phyloP scores from a whole-genome alignment of 2,329 filamentous ascomycete genomes.

The Drechslerella dactyloides region DNA sequence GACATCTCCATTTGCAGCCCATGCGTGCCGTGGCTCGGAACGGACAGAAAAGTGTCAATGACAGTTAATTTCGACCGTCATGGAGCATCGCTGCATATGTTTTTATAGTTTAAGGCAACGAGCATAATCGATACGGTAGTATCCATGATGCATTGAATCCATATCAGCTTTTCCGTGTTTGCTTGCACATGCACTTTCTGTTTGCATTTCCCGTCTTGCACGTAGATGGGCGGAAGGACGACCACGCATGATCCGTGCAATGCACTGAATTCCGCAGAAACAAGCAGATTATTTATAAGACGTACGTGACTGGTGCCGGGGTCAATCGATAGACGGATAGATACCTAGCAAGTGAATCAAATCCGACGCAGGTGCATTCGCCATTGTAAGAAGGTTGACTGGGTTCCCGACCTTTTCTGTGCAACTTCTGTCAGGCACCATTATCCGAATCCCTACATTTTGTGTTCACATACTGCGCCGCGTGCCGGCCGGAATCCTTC shows the following conservation, averaged over 20 bases:
- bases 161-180: too few relatives aligned
- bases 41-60: neutral
- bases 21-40: neutral
- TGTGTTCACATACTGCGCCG: neutral
- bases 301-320: neutral
- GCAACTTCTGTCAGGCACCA: constrained; percentile 4
- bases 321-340: neutral
- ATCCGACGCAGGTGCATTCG: constrained; percentile 6
- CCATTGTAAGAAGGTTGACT: neutral
- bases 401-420: neutral
- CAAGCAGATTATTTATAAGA: neutral
- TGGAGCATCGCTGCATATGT: too few relatives aligned
- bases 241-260: neutral
- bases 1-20: constrained; percentile 4
- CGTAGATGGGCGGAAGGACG: too few relatives aligned
- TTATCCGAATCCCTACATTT: neutral
- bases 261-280: neutral
- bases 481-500: neutral
- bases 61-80: too few relatives aligned
- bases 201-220: too few relatives aligned
- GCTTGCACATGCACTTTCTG: too few relatives aligned
- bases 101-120: too few relatives aligned
- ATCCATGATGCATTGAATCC: too few relatives aligned
- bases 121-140: too few relatives aligned
- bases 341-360: neutral